A percentile compares a stretch with the other conserved stretches of the same genome.
These are phyloP conservation scores for Diplotaxis tenuifolia DNA, from an alignment of 345 rosid genomes.

Conservation along the genomic window DNA sequence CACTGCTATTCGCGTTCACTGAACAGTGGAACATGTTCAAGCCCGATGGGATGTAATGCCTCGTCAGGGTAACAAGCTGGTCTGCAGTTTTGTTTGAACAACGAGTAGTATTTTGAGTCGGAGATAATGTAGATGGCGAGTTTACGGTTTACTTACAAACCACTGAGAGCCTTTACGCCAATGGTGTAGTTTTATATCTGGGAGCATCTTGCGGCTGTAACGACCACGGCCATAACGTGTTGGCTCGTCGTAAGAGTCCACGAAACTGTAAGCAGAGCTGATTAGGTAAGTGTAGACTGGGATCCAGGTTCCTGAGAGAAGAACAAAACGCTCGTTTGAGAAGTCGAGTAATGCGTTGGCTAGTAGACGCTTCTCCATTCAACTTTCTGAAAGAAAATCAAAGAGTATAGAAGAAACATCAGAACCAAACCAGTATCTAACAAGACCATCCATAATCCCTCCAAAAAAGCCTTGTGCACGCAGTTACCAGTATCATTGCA, in stretches of 20 bases:
- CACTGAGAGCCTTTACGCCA: constrained; percentile 97
- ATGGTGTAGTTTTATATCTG: constrained; percentile 66
- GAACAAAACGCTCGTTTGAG: too few relatives aligned
- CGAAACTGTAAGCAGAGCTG: constrained; percentile 41
- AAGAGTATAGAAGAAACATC: too few relatives aligned
- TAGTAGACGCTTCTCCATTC: too few relatives aligned
- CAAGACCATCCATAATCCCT: too few relatives aligned
- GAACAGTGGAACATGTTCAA: constrained; percentile 79
- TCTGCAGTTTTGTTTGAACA: constrained; percentile 71
- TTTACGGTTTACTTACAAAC: constrained; percentile 80
- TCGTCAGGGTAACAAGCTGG: constrained; percentile 97
- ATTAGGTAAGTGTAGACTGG: too few relatives aligned
- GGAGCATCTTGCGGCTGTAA: constrained; percentile 81
- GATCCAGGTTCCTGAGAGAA: too few relatives aligned
- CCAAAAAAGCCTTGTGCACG: too few relatives aligned
- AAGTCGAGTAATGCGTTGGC: too few relatives aligned
- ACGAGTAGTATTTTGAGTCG: constrained; percentile 61
- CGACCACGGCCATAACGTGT: constrained; percentile 91
- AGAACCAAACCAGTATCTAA: too few relatives aligned
- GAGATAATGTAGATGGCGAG: constrained; percentile 62
- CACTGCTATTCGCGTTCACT: constrained; percentile 61
- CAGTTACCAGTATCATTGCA: too few relatives aligned
- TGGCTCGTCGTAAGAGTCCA: constrained; percentile 83
- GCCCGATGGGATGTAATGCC: constrained; percentile 79
- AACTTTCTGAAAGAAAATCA: too few relatives aligned